These are phyloP conservation scores for Silene latifolia DNA, from an alignment of 148 eudicot species.

Conservation along the genomic window DNA sequence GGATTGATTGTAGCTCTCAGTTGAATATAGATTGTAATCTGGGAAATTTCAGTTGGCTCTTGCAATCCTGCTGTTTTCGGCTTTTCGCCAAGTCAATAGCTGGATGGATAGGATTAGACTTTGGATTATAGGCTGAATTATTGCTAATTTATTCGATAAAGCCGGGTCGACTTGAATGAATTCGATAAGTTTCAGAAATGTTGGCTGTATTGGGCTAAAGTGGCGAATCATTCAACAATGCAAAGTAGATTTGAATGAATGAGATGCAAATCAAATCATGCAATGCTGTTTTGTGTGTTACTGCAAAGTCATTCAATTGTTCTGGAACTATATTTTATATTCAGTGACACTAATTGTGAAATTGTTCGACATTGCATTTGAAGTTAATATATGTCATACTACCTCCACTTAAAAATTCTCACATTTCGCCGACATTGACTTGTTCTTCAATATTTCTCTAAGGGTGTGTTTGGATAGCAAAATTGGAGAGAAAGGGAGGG, in stretches of 20 bases:
- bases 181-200: not conserved
- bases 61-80: no score
- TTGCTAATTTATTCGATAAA: not conserved
- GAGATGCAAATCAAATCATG: not conserved
- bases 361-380: not conserved
- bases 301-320: no score
- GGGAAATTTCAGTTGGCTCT: no score
- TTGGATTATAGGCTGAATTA: not conserved
- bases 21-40: not conserved
- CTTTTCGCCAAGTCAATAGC: not conserved
- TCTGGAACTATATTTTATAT: no score
- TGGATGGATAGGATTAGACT: not conserved
- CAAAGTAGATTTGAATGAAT: not conserved
- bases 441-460: not conserved
- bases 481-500: no score
- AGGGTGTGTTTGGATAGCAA: no score
- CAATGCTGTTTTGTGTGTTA: no score
- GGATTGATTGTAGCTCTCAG: no score
- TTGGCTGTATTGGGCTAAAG: not conserved
- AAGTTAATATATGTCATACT: not conserved
- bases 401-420: no score
- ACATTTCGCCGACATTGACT: no score
- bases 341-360: not conserved
- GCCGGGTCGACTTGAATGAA: not conserved
- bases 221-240: not conserved